Evolutionary conservation across 352 stramenopile species (phyloP).

Genomic region (Saprolegnia parasitica): DNA sequence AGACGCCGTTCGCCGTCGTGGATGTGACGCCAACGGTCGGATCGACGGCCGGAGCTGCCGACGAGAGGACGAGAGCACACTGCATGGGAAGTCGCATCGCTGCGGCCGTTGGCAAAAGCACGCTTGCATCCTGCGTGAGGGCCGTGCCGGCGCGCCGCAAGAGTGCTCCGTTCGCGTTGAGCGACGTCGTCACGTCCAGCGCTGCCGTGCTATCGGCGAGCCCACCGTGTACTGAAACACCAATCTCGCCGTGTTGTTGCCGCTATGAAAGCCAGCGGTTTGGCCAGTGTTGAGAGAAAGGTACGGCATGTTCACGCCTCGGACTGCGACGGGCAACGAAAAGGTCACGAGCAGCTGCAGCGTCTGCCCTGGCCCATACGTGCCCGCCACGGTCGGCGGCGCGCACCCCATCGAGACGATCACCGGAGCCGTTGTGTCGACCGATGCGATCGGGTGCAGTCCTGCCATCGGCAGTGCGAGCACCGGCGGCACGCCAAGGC

Average conservation of each 20-base stretch:
- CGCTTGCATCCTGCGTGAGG: conserved; percentile 51
- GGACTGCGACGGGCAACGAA: conserved; percentile 57
- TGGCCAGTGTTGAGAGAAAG: conserved; percentile 39
- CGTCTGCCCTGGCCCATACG: conserved; percentile 62
- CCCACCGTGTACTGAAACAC: conserved; percentile 65
- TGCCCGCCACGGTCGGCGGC: conserved; percentile 46
- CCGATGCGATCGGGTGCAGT: conserved; percentile 50
- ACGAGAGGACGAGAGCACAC: conserved; percentile 68
- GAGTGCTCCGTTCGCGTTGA: conserved; percentile 59
- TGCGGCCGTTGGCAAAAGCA: conserved; percentile 41
- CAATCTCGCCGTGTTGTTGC: conserved; percentile 67
- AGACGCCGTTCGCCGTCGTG: conserved; percentile 46
- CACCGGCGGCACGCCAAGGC: conserved; percentile 51
- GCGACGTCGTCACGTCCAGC: conserved; percentile 48
- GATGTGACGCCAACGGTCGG: conserved; percentile 50
- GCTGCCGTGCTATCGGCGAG: not conserved
- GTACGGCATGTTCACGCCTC: conserved; percentile 48
- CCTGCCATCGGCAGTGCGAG: conserved; percentile 50
- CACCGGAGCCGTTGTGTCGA: conserved; percentile 62
- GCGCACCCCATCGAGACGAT: conserved; percentile 51
- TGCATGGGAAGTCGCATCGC: conserved; percentile 45
- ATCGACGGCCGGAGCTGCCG: conserved; percentile 50
- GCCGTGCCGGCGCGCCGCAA: conserved; percentile 68
- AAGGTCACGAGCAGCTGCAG: conserved; percentile 59
- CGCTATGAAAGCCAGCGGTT: conserved; percentile 46